phyloP scores from a whole-genome alignment of 2,329 filamentous ascomycete species.

The Phaeophleospora eucalypticola region DNA sequence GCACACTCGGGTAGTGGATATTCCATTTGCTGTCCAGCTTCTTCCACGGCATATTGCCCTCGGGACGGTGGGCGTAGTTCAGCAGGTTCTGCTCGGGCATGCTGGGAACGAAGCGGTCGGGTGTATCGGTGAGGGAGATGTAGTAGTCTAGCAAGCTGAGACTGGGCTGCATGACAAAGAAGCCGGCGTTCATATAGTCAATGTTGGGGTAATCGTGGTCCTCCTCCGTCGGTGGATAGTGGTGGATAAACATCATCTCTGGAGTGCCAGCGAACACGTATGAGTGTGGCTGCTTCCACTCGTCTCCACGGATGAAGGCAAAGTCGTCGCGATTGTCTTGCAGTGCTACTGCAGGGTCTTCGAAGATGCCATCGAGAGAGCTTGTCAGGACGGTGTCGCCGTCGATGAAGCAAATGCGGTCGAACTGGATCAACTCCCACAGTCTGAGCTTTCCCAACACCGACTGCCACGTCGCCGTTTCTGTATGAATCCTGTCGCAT shows the following conservation, averaged over 20 bases:
- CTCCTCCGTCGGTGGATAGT: constrained; percentile 33
- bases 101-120: constrained; percentile 31
- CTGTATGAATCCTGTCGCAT: constrained; percentile 7
- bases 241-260: constrained; percentile 33
- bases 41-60: constrained; percentile 41
- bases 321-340: not conserved
- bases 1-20: constrained; percentile 34
- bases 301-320: not conserved
- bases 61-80: constrained; percentile 29
- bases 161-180: constrained; percentile 35
- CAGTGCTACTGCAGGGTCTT: constrained; percentile 25
- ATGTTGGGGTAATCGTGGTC: constrained; percentile 28
- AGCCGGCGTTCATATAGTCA: constrained; percentile 37
- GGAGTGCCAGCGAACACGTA: constrained; percentile 15
- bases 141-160: constrained; percentile 33
- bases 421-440: constrained; percentile 38
- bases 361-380: constrained; percentile 25
- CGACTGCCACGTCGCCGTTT: constrained; percentile 28
- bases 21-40: constrained; percentile 37
- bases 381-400: constrained; percentile 22
- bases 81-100: constrained; percentile 38
- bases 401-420: constrained; percentile 35
- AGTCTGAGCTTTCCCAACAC: constrained; percentile 39
- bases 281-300: not conserved
- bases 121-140: constrained; percentile 27